Evolutionary conservation across 1,284 basidiomycete genomes (phyloP), one percentile per base, ranked within the genome.

Genomic region (Irpex sp.): DNA sequence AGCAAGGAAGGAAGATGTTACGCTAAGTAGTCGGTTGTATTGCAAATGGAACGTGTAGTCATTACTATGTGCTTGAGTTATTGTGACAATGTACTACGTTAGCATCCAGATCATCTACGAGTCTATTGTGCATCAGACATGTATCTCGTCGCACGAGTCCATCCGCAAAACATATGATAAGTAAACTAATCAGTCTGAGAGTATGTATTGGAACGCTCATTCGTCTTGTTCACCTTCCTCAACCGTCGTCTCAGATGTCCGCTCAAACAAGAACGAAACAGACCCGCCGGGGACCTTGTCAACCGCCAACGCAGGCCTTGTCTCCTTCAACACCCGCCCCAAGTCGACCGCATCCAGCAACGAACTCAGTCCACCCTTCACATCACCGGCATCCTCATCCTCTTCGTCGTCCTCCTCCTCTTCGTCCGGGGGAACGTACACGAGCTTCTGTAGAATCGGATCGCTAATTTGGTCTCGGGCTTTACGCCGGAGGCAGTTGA

Each of bases 211-310:
- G 8, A 8, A 19, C 17, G 9, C 15, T 15, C 43, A 33, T 47
- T 37, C 57, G 13, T 62, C 63, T 36, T 57, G 61, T 9, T 19
- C 57, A 9, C 59, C 66, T 17, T 61, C 65, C 2, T 64, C 63
- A 0, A 65, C 13, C 19, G 61, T 46, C 26, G 53, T 58, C 19
- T 70, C 68, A 6, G 79, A 79, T 21, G 76, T 79, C 68, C 79
- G 87, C 71, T 90, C 87, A 66, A 92, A 92, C 7, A 92, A 68
- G 69, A 89, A 92, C 7, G 87, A 88, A 15, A 92, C 72, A 0
- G 85, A 84, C 0, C 90, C 90, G 4, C 86, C 87, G 1, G 87
- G 84, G 35, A 89, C 76, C 61, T 83, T 79, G 35, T 74, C 74
- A 15, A 81, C 74, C 1, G 74, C 72, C 19, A 75, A 66, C 17